These are phyloP conservation scores for Metschnikowia drakensbergensis DNA, from an alignment of 805 yeast species.

Conservation along the genomic window DNA sequence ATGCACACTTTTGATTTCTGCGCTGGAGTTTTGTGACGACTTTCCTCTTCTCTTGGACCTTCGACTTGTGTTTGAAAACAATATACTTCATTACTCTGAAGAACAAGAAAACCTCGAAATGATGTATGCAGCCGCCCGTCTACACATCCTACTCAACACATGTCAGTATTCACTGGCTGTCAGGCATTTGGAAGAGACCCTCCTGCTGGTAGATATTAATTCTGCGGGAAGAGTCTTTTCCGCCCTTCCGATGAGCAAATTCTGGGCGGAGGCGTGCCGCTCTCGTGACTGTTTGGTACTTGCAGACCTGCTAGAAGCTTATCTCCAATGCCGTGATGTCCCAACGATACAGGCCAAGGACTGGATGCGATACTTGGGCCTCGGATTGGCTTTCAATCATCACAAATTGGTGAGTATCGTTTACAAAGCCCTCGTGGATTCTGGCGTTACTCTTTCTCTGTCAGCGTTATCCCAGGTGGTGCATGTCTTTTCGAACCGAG, in stretches of 20 bases:
- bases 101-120: too few relatives aligned
- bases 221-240: neutral
- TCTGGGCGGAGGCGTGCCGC: constrained; percentile 17
- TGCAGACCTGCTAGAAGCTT: constrained; percentile 5
- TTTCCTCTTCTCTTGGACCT: constrained; percentile 20
- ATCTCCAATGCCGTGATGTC: neutral
- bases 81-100: neutral
- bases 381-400: constrained; percentile 24
- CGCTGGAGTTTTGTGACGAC: constrained; percentile 16
- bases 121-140: constrained; percentile 22
- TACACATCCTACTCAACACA: constrained; percentile 23
- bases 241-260: constrained; percentile 18
- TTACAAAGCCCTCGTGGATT: constrained; percentile 19
- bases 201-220: neutral
- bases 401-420: constrained; percentile 26
- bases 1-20: constrained; percentile 5
- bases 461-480: constrained; percentile 22
- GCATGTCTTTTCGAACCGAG: constrained; percentile 30
- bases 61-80: constrained; percentile 22
- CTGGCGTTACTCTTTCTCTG: constrained; percentile 11
- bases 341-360: constrained; percentile 5
- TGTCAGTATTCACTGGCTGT: constrained; percentile 24
- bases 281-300: constrained; percentile 24
- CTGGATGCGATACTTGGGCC: constrained; percentile 25
- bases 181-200: neutral